Conservation (phyloP, 2,329 filamentous ascomycete genomes). For the Emmonsia crescens region DNA sequence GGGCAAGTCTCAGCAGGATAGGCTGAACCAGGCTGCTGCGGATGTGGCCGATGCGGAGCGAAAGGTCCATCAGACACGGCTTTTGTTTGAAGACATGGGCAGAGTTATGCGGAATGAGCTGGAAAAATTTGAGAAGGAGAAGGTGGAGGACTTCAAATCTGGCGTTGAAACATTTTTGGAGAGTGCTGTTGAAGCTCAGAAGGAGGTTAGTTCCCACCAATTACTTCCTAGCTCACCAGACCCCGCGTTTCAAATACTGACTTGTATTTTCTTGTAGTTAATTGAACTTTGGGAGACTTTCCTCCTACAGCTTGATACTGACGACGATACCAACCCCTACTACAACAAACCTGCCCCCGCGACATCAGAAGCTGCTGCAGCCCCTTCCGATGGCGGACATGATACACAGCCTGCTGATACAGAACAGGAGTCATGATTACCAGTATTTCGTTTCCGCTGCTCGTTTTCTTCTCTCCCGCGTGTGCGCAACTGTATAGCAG, state of each 20-base stretch:
- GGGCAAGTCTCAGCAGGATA: slow-evolving; percentile 90
- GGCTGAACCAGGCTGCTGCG: slow-evolving; percentile 80
- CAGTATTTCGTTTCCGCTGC: neutral
- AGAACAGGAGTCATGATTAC: slow-evolving; percentile 6
- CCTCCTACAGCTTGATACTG: slow-evolving; percentile 86
- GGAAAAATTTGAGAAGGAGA: slow-evolving; percentile 89
- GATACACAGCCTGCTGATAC: neutral
- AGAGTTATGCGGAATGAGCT: slow-evolving; percentile 81
- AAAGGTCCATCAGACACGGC: slow-evolving; percentile 76
- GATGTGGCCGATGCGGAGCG: slow-evolving; percentile 93
- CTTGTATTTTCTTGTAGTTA: slow-evolving; percentile 47
- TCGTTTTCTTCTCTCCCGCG: neutral
- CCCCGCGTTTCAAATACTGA: slow-evolving; percentile 2
- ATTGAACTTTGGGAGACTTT: slow-evolving; percentile 98
- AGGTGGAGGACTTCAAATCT: slow-evolving; percentile 98
- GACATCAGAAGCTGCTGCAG: slow-evolving; percentile 4
- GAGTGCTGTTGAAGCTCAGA: slow-evolving; percentile 93
- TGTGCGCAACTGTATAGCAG: neutral
- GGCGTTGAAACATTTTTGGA: slow-evolving; percentile 96
- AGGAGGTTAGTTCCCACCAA: slow-evolving; percentile 58
- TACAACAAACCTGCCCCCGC: slow-evolving; percentile 23
- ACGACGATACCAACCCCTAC: slow-evolving; percentile 60
- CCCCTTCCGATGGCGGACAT: slow-evolving; percentile 6
- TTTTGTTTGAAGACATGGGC: slow-evolving; percentile 97
- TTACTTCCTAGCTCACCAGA: neutral